Evolutionary conservation across 2,329 filamentous ascomycete genomes (phyloP).

Genomic region (Proliferodiscus dingleyae): DNA sequence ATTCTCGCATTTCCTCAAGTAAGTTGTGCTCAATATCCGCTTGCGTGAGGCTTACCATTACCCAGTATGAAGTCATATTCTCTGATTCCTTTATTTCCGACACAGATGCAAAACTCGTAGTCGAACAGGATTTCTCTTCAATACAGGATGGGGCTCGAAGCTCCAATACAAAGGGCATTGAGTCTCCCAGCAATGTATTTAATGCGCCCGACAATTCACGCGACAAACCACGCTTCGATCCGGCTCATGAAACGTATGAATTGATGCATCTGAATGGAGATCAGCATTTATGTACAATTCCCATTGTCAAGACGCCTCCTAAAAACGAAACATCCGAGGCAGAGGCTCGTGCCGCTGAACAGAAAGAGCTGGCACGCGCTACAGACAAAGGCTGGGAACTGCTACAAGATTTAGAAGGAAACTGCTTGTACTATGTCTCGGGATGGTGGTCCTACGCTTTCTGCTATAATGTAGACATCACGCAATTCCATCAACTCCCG

Average conservation of each 20-base stretch:
- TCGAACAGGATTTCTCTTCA: conserved; percentile 32
- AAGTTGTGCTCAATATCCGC: conserved; percentile 20
- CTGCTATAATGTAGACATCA: conserved; percentile 66
- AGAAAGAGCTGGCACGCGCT: conserved; percentile 62
- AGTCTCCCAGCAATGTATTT: conserved; percentile 16
- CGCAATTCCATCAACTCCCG: conserved; percentile 67
- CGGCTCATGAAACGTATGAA: conserved; percentile 44
- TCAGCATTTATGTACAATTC: conserved; percentile 62
- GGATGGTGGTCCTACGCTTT: conserved; percentile 77
- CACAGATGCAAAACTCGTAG: conserved; percentile 46
- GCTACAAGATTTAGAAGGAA: conserved; percentile 60
- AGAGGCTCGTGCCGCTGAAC: conserved; percentile 51
- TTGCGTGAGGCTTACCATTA: conserved; percentile 17
- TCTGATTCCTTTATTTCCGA: conserved; percentile 56
- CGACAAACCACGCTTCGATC: conserved; percentile 18
- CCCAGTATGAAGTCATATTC: conserved; percentile 60
- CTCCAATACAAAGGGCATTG: conserved; percentile 23
- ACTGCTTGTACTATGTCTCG: conserved; percentile 65
- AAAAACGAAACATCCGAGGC: conserved; percentile 46
- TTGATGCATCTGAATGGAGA: conserved; percentile 53
- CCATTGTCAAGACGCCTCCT: conserved; percentile 44
- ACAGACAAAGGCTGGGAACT: conserved; percentile 64
- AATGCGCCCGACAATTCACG: conserved; percentile 5
- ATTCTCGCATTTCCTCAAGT: conserved; percentile 68
- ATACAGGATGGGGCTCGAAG: conserved; percentile 17